A percentile compares a stretch with the other conserved stretches of the same genome.
phyloP scores from a whole-genome alignment of 495 filamentous ascomycete species.

The Penicillium subrubescens region DNA sequence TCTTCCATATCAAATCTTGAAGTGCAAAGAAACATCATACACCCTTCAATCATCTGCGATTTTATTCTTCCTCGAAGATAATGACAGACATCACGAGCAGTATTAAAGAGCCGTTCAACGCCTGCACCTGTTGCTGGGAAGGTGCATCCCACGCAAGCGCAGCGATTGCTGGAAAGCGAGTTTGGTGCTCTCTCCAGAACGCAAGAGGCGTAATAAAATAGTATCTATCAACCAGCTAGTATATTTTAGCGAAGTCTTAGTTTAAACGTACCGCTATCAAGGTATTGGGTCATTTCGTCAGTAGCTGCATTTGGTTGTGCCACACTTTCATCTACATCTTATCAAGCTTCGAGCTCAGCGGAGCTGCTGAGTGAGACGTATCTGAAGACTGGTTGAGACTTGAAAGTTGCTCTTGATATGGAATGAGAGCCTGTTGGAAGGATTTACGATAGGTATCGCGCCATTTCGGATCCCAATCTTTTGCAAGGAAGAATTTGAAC shows the following conservation, averaged over 20 bases:
- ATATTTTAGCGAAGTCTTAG: too few relatives aligned
- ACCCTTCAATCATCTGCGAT: not conserved
- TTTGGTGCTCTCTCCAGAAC: not conserved
- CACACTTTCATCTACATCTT: too few relatives aligned
- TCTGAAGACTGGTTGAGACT: too few relatives aligned
- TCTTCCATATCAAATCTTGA: not conserved
- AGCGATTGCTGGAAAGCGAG: not conserved
- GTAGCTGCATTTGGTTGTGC: too few relatives aligned
- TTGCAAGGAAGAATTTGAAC: constrained; percentile 15
- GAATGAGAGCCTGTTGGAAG: not conserved
- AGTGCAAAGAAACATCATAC: not conserved
- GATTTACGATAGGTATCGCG: not conserved
- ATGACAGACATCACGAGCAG: constrained; percentile 4
- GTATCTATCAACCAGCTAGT: too few relatives aligned
- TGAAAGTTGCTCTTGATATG: too few relatives aligned
- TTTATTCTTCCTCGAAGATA: not conserved
- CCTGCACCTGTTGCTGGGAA: too few relatives aligned
- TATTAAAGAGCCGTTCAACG: not conserved
- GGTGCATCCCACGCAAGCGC: too few relatives aligned
- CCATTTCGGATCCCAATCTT: constrained; percentile 5
- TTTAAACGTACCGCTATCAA: not conserved
- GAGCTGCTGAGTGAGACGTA: not conserved
- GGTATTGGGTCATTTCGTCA: not conserved
- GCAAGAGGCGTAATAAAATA: too few relatives aligned
- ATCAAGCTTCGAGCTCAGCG: too few relatives aligned